Conservation (phyloP, 495 filamentous ascomycete species). For the Oidiodendron maius region DNA sequence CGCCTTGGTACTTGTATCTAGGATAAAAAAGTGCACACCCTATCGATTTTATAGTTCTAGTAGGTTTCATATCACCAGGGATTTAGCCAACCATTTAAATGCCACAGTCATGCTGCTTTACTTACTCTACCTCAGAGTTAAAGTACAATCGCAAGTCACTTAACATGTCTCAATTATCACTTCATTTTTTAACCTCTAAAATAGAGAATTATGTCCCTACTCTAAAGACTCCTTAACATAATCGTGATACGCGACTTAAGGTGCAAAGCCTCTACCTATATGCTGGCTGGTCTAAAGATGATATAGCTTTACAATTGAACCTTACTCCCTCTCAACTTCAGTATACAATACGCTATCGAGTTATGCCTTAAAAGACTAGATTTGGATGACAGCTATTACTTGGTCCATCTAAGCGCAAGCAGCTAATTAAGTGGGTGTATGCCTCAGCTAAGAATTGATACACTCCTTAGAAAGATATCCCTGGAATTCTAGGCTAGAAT, state of each 20-base stretch:
- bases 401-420: slow-evolving; percentile 15
- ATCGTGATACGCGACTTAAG: slow-evolving; percentile 20
- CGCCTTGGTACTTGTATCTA: too few species aligned
- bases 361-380: slow-evolving; percentile 17
- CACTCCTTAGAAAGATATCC: slow-evolving; percentile 22
- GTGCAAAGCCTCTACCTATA: slow-evolving; percentile 16
- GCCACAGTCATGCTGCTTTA: too few species aligned
- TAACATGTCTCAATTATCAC: too few species aligned
- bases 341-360: slow-evolving; percentile 18
- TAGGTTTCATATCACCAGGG: too few species aligned
- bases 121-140: too few species aligned
- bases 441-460: slow-evolving; percentile 20
- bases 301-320: slow-evolving; percentile 19
- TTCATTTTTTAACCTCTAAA: too few species aligned
- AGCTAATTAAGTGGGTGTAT: slow-evolving; percentile 25
- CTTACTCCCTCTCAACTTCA: slow-evolving; percentile 22
- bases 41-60: too few species aligned
- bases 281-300: slow-evolving; percentile 12
- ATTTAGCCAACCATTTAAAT: too few species aligned
- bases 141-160: too few species aligned
- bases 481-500: slow-evolving; percentile 20
- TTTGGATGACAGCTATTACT: slow-evolving; percentile 18
- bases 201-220: too few species aligned
- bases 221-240: too few species aligned
- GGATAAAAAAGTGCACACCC: too few species aligned